phyloP scores from a whole-genome alignment of 1,284 basidiomycete species.

The Melampsora americana region DNA sequence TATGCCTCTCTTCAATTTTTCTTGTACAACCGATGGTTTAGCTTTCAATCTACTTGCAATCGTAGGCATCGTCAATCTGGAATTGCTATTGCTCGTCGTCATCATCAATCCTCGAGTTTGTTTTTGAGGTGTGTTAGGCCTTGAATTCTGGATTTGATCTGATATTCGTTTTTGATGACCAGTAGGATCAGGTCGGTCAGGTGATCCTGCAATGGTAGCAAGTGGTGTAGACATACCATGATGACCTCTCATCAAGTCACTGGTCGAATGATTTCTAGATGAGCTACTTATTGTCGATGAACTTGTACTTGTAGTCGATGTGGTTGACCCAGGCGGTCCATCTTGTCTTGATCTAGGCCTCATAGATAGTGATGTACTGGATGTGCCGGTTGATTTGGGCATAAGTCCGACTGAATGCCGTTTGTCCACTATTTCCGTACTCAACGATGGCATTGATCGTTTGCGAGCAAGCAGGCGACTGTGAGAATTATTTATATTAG shows the following conservation, averaged over 20 bases:
- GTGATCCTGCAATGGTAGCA: conserved; percentile 30
- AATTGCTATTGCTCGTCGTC: not conserved
- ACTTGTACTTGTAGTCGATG: not conserved
- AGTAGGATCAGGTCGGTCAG: not conserved
- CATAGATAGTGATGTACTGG: not conserved
- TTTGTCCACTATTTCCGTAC: conserved; percentile 3
- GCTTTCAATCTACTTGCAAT: conserved; percentile 41
- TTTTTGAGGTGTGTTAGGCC: conserved; percentile 12
- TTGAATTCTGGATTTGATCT: not conserved
- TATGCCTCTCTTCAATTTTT: conserved; percentile 62
- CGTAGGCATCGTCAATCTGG: conserved; percentile 41
- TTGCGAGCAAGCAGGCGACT: conserved; percentile 26
- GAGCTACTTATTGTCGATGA: conserved; percentile 1
- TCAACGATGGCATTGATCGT: conserved; percentile 39
- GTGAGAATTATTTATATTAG: not conserved
- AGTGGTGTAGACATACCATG: conserved; percentile 28
- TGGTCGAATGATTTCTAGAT: conserved; percentile 12
- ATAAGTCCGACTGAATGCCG: too few species aligned
- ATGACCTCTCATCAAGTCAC: not conserved
- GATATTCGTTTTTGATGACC: not conserved
- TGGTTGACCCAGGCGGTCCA: not conserved
- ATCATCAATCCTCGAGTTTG: too few species aligned
- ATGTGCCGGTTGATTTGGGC: too few species aligned
- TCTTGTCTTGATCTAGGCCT: conserved; percentile 21
- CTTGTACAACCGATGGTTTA: conserved; percentile 40